Evolutionary conservation across 2,329 filamentous ascomycete species (phyloP).

Genomic region (Penicillium sp.): DNA sequence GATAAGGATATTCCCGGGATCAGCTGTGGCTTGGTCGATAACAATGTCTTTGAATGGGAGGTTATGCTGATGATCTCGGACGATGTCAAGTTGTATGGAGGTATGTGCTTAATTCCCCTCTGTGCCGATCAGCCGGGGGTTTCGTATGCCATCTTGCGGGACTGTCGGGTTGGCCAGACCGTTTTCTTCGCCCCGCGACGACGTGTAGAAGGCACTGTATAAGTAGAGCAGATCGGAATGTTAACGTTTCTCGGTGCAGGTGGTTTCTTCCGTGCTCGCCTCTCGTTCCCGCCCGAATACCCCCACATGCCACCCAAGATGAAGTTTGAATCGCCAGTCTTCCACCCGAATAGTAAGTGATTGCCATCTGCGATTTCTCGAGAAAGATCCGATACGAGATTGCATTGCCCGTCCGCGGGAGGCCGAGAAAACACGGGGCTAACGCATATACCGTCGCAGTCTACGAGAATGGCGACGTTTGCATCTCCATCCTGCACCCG

Average conservation of each 20-base stretch:
- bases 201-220: neutral
- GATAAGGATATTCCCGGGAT: constrained; percentile 92
- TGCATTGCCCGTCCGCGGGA: neutral
- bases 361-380: neutral
- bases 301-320: constrained; percentile 86
- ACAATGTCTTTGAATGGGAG: constrained; percentile 95
- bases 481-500: constrained; percentile 95
- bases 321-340: constrained; percentile 82
- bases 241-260: constrained; percentile 55
- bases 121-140: neutral
- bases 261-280: constrained; percentile 84
- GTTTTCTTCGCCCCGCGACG: neutral
- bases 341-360: constrained; percentile 80
- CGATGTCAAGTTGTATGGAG: constrained; percentile 90
- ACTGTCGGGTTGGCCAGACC: neutral
- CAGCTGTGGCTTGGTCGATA: constrained; percentile 83
- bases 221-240: neutral
- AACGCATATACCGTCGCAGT: constrained; percentile 49
- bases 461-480: constrained; percentile 83
- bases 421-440: neutral
- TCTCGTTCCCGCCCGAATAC: constrained; percentile 83
- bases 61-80: constrained; percentile 98
- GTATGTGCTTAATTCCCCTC: constrained; percentile 50
- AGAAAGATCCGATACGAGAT: neutral
- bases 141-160: neutral